Evolutionary conservation across 306 rosid genomes (phyloP).

Genomic region (Gastrolobium villosum): DNA sequence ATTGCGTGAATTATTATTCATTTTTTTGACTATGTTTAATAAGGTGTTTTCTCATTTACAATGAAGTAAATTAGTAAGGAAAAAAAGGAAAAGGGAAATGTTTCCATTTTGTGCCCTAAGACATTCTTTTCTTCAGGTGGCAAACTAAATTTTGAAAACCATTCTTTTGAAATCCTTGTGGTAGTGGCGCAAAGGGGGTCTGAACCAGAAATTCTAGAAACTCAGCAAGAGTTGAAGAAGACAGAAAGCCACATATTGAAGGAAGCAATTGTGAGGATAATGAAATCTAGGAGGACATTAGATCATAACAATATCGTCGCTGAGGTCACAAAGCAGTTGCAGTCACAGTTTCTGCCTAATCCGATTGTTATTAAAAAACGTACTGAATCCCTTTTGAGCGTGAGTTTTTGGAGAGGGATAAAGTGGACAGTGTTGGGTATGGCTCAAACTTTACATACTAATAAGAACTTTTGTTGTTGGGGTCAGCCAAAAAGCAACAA

Average conservation of each 20-base stretch:
- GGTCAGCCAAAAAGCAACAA: too few species aligned
- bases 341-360: constrained; percentile 61
- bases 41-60: too few species aligned
- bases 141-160: too few species aligned
- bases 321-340: constrained; percentile 72
- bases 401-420: constrained; percentile 68
- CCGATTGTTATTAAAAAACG: constrained; percentile 64
- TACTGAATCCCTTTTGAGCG: constrained; percentile 71
- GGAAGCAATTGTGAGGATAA: constrained; percentile 70
- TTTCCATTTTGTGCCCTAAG: too few species aligned
- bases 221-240: constrained; percentile 70
- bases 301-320: constrained; percentile 65
- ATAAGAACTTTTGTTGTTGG: too few species aligned
- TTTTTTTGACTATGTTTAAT: too few species aligned
- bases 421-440: constrained; percentile 63
- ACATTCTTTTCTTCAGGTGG: too few species aligned
- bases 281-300: constrained; percentile 61
- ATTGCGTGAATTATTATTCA: too few species aligned
- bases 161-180: too few species aligned
- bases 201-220: constrained; percentile 67
- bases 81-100: too few species aligned
- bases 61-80: too few species aligned
- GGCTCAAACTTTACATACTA: too few species aligned
- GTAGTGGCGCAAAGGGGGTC: constrained; percentile 69
- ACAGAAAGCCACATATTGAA: constrained; percentile 71